Evolutionary conservation across 371 early-diverging fungal genomes (phyloP), one percentile per base, ranked within the genome.

Genomic region (Lichtheimia corymbifera): DNA sequence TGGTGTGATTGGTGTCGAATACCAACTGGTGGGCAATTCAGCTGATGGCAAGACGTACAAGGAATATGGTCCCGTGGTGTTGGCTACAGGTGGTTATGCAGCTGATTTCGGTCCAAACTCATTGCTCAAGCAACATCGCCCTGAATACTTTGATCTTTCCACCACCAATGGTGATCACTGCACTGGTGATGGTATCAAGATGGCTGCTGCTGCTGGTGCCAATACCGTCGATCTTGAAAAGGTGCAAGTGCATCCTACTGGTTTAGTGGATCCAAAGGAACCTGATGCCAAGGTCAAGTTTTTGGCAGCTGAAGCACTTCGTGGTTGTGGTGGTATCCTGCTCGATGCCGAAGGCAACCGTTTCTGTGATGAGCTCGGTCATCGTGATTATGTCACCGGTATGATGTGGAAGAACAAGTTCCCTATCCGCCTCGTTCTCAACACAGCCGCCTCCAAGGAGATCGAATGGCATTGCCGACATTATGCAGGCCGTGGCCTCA

Each of bases 201-300:
- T 97, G 89, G 83, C 92, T 41, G 67, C 84, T 24, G 86, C 81
- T 24, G 83, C 86, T 55, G 97, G 97, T 50, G 95, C 90, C 47
- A 90, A 85, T 79, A 86, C 91, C 42, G 87, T 95, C 63, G 94
- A 96, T 80, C 86, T 97, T 83, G 96, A 97, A 63, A 95, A 94
- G 77, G 93, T 97, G 51, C 98, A 97, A 77, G 96, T 97, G 35
- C 97, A 97, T 70, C 98, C 98, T 51, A 97, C 98, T 22, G 98
- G 98, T 69, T 77, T 97, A 53, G 95, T 97, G 28, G 93, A 93
- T 69, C 92, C 93, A 47, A 86, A 87, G 45, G 94, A 96, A 50
- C 96, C 96, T 35, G 87, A 91, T 65, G 93, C 93, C 60, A 86
- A 88, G 63, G 88, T 89, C 70, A 92, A 92, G 80, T 91, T 93